phyloP scores from a whole-genome alignment of 169 alveolate genomes.

The Plasmodium coatneyi region DNA sequence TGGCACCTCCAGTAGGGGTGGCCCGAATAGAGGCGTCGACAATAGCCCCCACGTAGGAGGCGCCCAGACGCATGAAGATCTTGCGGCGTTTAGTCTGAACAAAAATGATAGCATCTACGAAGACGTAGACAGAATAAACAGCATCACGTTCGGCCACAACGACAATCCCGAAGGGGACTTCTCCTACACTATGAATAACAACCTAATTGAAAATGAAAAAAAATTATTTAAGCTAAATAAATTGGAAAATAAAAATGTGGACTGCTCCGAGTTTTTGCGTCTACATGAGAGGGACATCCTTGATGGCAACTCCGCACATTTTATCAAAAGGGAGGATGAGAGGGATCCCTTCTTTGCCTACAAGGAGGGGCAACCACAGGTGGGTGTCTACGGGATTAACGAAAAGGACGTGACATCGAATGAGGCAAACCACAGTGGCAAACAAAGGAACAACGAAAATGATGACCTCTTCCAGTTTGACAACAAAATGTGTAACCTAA shows the following conservation, averaged over 20 bases:
- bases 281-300: not conserved
- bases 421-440: not conserved
- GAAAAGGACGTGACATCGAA: not conserved
- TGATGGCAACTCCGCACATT: not conserved
- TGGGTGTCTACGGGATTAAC: not conserved
- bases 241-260: conserved; percentile 1
- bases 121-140: conserved; percentile 67
- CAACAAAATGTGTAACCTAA: conserved; percentile 39
- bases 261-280: conserved; percentile 5
- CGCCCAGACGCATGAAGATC: not conserved
- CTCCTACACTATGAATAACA: conserved; percentile 55
- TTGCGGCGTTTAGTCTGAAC: not conserved
- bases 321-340: conserved; percentile 19
- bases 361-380: not conserved
- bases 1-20: not conserved
- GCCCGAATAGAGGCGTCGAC: not conserved
- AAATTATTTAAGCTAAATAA: conserved; percentile 63
- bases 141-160: conserved; percentile 53
- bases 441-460: not conserved
- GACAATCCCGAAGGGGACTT: conserved; percentile 50
- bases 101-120: conserved; percentile 53
- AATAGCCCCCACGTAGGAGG: not conserved
- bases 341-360: not conserved
- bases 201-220: conserved; percentile 71
- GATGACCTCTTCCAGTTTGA: conserved; percentile 62